phyloP scores from a whole-genome alignment of 2,329 filamentous ascomycete genomes.

The Neofusicoccum kwambonambiense region DNA sequence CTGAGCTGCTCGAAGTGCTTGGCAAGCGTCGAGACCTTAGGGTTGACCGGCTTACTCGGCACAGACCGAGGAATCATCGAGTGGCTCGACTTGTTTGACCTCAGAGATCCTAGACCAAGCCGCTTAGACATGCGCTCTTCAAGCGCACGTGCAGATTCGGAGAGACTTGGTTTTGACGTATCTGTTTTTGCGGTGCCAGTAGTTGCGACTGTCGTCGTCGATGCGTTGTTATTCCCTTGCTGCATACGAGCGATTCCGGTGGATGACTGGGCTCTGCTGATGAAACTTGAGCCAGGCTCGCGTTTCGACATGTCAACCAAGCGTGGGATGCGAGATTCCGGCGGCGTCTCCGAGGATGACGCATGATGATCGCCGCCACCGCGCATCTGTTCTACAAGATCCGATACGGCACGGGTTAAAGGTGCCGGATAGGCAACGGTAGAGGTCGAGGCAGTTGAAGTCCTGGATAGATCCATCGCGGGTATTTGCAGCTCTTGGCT shows the following conservation, averaged over 20 bases:
- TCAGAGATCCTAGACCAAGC: slow-evolving; percentile 64
- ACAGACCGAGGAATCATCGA: slow-evolving; percentile 90
- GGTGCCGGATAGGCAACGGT: neutral
- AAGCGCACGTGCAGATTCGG: slow-evolving; percentile 39
- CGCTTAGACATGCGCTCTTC: slow-evolving; percentile 80
- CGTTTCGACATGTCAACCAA: slow-evolving; percentile 35
- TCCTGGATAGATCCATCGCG: slow-evolving; percentile 4
- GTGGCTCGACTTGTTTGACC: slow-evolving; percentile 52
- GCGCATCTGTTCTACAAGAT: slow-evolving; percentile 16
- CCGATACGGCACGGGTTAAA: slow-evolving; percentile 9
- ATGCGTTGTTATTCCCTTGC: slow-evolving; percentile 16
- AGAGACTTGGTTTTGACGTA: slow-evolving; percentile 28
- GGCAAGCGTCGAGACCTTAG: slow-evolving; percentile 86
- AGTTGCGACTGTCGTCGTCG: slow-evolving; percentile 21
- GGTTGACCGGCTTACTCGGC: slow-evolving; percentile 64
- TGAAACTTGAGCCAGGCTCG: slow-evolving; percentile 26
- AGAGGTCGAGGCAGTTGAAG: neutral
- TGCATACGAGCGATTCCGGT: slow-evolving; percentile 15
- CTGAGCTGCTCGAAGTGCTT: slow-evolving; percentile 96
- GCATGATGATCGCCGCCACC: neutral
- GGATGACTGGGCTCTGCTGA: slow-evolving; percentile 36
- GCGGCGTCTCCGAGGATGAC: neutral
- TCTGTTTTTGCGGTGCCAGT: slow-evolving; percentile 24
- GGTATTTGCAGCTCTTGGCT: slow-evolving; percentile 5
- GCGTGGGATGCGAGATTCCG: slow-evolving; percentile 40